Conservation (phyloP, 2,329 filamentous ascomycete genomes). For the Leptographium galeiforme region DNA sequence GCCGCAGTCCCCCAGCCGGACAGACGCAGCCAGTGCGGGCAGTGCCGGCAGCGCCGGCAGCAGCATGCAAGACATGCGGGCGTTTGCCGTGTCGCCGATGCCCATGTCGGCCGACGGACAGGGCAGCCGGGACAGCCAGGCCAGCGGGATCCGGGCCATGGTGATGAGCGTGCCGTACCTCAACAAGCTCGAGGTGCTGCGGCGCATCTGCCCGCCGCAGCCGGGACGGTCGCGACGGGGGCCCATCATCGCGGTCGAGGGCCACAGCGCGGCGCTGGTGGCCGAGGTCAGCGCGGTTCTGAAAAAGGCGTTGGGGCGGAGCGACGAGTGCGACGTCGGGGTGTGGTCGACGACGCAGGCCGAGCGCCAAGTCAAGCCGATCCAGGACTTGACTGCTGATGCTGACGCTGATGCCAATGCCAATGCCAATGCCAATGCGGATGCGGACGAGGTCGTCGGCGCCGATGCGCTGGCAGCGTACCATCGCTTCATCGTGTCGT, state of each 20-base stretch:
- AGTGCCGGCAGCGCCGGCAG: neutral
- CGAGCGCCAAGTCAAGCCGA: too few species aligned
- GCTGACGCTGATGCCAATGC: neutral
- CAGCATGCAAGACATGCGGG: constrained; percentile 2
- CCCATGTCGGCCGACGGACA: neutral
- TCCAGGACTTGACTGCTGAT: neutral
- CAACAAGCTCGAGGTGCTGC: constrained; percentile 64
- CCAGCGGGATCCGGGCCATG: constrained; percentile 48
- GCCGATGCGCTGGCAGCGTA: constrained; percentile 38
- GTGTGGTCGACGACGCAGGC: constrained; percentile 19
- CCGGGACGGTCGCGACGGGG: constrained; percentile 43
- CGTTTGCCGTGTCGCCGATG: constrained; percentile 4
- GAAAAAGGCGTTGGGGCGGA: constrained; percentile 42
- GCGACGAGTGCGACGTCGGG: constrained; percentile 31
- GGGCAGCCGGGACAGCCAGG: constrained; percentile 17
- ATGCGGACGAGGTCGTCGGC: neutral
- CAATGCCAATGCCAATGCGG: neutral
- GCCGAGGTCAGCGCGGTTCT: constrained; percentile 50
- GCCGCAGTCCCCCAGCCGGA: constrained; percentile 6
- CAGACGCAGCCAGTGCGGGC: neutral
- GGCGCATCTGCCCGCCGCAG: constrained; percentile 58
- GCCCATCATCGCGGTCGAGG: constrained; percentile 72
- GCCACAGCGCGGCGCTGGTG: constrained; percentile 41
- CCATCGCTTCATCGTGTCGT: constrained; percentile 52
- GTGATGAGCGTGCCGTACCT: constrained; percentile 63